Conservation (phyloP, 2,329 filamentous ascomycete genomes). For the Aspergillus sp. region DNA sequence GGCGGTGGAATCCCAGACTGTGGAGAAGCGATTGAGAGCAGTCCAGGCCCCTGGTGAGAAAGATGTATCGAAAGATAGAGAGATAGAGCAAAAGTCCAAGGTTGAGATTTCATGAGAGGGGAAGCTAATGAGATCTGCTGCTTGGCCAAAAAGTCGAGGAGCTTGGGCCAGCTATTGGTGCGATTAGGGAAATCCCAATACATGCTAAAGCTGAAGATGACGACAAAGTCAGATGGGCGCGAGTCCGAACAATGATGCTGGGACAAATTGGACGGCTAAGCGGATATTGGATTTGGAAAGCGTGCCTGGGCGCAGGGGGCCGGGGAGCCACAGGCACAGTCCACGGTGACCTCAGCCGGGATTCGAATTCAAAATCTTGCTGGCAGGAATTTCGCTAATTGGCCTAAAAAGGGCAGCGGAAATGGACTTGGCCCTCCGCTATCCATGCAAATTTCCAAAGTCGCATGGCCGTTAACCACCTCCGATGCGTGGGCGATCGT, state of each 20-base stretch:
- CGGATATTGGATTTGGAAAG: neutral
- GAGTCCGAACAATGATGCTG: no score
- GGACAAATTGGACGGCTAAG: no score
- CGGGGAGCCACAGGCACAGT: no score
- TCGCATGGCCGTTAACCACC: constrained; percentile 16
- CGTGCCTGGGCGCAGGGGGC: neutral
- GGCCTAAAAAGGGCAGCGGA: constrained; percentile 11
- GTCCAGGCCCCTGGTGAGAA: neutral
- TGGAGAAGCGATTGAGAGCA: constrained; percentile 11
- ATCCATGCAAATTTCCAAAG: constrained; percentile 20
- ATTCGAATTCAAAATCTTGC: constrained; percentile 20
- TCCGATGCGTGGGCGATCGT: constrained; percentile 18
- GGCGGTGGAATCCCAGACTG: constrained; percentile 9
- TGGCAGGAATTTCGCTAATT: constrained; percentile 27
- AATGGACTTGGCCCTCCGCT: constrained; percentile 11
- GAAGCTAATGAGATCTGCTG: constrained; percentile 25
- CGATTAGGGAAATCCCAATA: constrained; percentile 9
- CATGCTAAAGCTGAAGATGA: constrained; percentile 10
- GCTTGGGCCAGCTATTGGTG: constrained; percentile 27
- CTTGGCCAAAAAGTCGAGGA: constrained; percentile 21
- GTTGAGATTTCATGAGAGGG: constrained; percentile 5
- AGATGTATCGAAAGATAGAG: no score
- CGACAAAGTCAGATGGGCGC: constrained; percentile 5
- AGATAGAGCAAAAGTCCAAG: neutral
- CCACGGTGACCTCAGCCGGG: constrained; percentile 12